Evolutionary conservation across 306 rosid species (phyloP), one percentile per base, ranked within the genome.

Genomic region (Dryas alaskensis): DNA sequence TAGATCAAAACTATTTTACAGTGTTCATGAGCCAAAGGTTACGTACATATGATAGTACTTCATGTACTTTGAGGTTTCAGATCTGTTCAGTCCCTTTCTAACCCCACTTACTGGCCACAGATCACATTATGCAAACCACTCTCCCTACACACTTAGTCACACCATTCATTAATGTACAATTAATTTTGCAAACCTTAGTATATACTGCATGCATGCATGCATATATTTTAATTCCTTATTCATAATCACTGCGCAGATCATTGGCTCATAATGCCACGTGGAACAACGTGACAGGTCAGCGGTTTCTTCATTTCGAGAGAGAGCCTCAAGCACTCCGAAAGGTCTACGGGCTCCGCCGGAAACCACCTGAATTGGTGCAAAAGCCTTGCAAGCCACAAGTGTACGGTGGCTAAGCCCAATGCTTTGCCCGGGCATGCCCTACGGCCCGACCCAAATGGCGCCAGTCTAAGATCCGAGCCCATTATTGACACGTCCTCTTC

Each of bases 401-500:
- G 97, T 51, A 84, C 89, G 0, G 91, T 93, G 73, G 97, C 87
- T 73, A 93, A 60, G 53, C 96, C 97, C 27, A 93, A 17, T 0
- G 84, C 87, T 67, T 84, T 80, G 0, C 98, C 98, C 0, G 98
- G 98, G 54, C 98, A 93, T 4, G 78, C 93, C 86, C 97, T 85
- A 0, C 90, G 86, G 0, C 98, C 98, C 0, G 97, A 88, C 0
- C 98, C 97, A 14, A 93, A 93, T 0, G 98, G 98, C 4, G 98
- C 97, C 0, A 93, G 86, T 71, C 96, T 86, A 14, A 89, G 49
- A 42, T 93, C 97, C 0, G 96, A 86, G 2, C 98, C 97, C 93
- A 84, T 87, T 46, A 93, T 80, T 4, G 90, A 73, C 7, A 91
- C 77, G 0, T 89, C 97, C 27, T 88, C 89, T 13, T 88, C 85